Percentiles rank a stretch among this genome's conserved stretches.
Evolutionary conservation across 2,329 filamentous ascomycete species (phyloP).

Genomic region (Akanthomyces muscarius): DNA sequence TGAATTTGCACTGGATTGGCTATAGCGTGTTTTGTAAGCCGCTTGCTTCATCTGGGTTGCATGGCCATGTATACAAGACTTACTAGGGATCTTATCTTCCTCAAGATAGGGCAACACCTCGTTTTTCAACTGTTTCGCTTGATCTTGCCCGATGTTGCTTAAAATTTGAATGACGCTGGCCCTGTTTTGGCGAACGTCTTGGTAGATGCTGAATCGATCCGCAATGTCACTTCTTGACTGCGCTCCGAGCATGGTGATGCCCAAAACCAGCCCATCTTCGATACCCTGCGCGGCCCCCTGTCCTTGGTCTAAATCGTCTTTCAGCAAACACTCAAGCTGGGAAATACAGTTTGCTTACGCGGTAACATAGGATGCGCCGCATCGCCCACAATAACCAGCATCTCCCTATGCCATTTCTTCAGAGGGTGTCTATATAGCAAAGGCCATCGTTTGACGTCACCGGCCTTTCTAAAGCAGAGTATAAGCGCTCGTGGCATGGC

Average conservation of each 20-base stretch:
- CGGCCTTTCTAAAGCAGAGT: conserved; percentile 27
- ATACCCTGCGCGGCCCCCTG: conserved; percentile 35
- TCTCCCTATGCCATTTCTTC: conserved; percentile 30
- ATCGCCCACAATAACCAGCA: conserved; percentile 33
- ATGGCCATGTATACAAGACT: neutral
- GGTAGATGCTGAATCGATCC: conserved; percentile 25
- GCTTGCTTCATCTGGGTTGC: too few species aligned
- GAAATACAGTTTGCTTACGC: conserved; percentile 24
- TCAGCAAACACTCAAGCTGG: neutral
- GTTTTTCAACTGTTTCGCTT: conserved; percentile 26
- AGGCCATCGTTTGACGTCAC: conserved; percentile 33
- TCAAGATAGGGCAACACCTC: conserved; percentile 28
- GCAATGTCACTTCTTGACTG: conserved; percentile 22
- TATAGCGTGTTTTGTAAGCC: neutral
- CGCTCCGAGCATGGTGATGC: conserved; percentile 26
- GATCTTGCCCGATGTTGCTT: conserved; percentile 34
- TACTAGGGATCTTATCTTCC: conserved; percentile 30
- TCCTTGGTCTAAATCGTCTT: conserved; percentile 31
- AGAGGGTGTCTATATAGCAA: conserved; percentile 33
- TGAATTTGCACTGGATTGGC: conserved; percentile 15
- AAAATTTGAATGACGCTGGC: conserved; percentile 37
- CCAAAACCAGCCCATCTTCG: conserved; percentile 34
- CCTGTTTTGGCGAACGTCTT: conserved; percentile 25
- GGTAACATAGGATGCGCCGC: conserved; percentile 38
- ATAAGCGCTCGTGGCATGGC: neutral